Base-by-base conservation (phyloP, 2,329 filamentous ascomycete genomes). In the Aureobasidium sp. region DNA sequence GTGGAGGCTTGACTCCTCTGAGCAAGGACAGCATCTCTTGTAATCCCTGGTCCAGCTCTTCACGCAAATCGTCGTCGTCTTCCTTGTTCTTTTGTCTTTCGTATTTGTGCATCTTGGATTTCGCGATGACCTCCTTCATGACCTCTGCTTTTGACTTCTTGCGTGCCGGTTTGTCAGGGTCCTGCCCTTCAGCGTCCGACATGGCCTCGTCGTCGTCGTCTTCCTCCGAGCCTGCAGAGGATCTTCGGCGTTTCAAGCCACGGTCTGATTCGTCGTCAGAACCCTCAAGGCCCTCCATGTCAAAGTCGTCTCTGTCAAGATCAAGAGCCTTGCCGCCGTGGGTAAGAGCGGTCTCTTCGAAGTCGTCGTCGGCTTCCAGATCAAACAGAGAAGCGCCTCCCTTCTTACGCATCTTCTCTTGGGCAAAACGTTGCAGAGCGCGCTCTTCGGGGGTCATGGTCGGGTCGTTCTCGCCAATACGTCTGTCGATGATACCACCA, bases 101-200 rank as follows among this genome's bases (percentile, higher is more conserved):
- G 71, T 93, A 92, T 76, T 96, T 97, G 82, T 97, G 84, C 65
- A 90, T 81, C 73, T 99, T 99, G 0, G 93, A 97, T 76, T 99
- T 99, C 64, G 92, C 90, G 67, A 99, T 97, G 65, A 99, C 83
- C 75, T 99, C 95, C 70, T 96, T 89, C 90, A 97, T 97, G 55
- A 99, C 90, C 75, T 99, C 94, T 60, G 94, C 89, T 77, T 97
- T 97, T 3, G 87, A 87, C 79, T 97, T 99, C 75, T 96, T 97
- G 63, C 88, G 84, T 69, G 93, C 88, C 0, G 91, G 92, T 65
- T 87, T 78, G 24, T 80, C 80, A 39, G 81, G 80, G 5, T 65
- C 66, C 20, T 77, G 78, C 6, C 79, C 79, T 3, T 76, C 78
- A 1, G 64, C 68, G 9, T 67, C 67, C 7, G 70, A 69, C 2